Conservation (phyloP, 1,139 yeast species). For the Lodderomyces parapsilosis region DNA sequence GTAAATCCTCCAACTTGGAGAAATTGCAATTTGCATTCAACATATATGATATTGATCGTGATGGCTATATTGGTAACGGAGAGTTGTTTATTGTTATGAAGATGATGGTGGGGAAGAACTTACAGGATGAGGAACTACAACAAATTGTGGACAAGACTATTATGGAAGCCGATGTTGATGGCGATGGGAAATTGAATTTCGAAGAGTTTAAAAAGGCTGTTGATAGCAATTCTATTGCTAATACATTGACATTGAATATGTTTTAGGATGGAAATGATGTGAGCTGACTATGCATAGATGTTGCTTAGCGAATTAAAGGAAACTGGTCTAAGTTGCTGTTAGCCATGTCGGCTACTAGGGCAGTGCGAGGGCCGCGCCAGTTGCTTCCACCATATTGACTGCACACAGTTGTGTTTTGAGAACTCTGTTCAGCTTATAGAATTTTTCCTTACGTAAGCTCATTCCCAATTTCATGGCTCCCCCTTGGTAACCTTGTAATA, state of each 20-base stretch:
- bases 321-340: too few relatives aligned
- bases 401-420: too few relatives aligned
- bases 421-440: too few relatives aligned
- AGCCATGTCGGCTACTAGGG: too few relatives aligned
- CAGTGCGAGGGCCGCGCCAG: too few relatives aligned
- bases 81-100: slow-evolving; percentile 89
- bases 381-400: too few relatives aligned
- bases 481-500: too few relatives aligned
- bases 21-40: slow-evolving; percentile 88
- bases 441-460: too few relatives aligned
- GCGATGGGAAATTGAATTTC: slow-evolving; percentile 84
- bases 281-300: not conserved
- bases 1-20: slow-evolving; percentile 81
- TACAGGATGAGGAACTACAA: slow-evolving; percentile 85
- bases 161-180: slow-evolving; percentile 90
- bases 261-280: slow-evolving; percentile 21
- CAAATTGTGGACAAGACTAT: slow-evolving; percentile 95
- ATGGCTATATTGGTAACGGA: slow-evolving; percentile 93
- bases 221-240: slow-evolving; percentile 64
- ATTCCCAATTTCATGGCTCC: too few relatives aligned
- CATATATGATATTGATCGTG: slow-evolving; percentile 93
- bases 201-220: slow-evolving; percentile 82
- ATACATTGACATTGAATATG: slow-evolving; percentile 52
- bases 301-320: too few relatives aligned
- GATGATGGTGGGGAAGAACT: slow-evolving; percentile 94